Base-by-base conservation (phyloP, 768 basidiomycete species). In the Dendrothele bispora region DNA sequence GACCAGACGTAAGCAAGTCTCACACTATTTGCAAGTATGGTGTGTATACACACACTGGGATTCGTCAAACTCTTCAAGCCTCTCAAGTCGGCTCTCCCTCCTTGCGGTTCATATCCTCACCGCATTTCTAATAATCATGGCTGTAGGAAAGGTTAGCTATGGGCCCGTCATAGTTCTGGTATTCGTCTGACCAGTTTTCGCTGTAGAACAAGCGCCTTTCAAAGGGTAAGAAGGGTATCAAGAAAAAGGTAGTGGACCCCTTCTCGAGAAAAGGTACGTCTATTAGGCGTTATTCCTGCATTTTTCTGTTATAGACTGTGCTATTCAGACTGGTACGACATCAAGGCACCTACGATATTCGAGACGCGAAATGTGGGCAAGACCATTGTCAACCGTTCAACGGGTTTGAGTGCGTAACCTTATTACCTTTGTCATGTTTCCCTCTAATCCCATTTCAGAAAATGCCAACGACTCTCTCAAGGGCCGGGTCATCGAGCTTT, bases 171-270 rank as follows among this genome's bases (percentile, higher is more conserved):
- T 24, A 30, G 25, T 47, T 39, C n/a, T 51, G 40, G 37, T 18
- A 21, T 2, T 48, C 21, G 14, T 37, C 44, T 55, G 32, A 58
- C 51, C 44, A 38, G 47, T 30, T 28, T 12, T 22, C 32, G 29
- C 35, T 40, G 12, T 58, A 98, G 91, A 98, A 98, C 79, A 99
- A 99, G 77, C 86, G 93, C 68, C 83, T 95, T 60, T 94, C 93
- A 41, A 97, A 97, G 78, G 93, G 93, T 63, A 95, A 95, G 83
- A 95, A 95, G 79, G 93, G 92, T 69, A 86, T 98, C 80, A 99
- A 99, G 93, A 99, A 98, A 80, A 97, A 98, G 86, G 94, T 97
- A 69, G 93, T 99, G 55, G 97, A 99, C 82, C 94, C 97, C 55
- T 97, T 99, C 88, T 87, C 95, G 57, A 87, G 97, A 79, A 99